Evolutionary conservation across 2,329 filamentous ascomycete genomes (phyloP), one percentile per base, ranked within the genome.

Genomic region (Chaetomium strumarium): DNA sequence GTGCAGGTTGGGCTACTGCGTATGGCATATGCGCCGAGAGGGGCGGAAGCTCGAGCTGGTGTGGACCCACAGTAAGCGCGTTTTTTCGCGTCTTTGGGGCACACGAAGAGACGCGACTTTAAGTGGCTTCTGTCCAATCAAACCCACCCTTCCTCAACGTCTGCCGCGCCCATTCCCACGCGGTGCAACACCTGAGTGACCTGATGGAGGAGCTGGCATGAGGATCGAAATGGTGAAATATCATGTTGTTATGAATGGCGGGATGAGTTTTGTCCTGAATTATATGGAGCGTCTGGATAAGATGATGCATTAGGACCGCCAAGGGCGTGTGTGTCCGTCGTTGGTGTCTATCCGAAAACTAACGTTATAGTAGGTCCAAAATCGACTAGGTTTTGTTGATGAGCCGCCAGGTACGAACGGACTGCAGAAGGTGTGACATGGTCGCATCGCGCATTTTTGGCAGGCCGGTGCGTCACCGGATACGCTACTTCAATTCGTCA

Each of bases 21-120:
- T n/a, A n/a, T n/a, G n/a, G n/a, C n/a, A n/a, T n/a, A 44, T 33
- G 14, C 10, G 16, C 17, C 30, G 45, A 36, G 40, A 40, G 45
- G 51, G 31, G 41, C 50, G 41, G 30, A 41, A 33, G 33, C 33
- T 38, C 29, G 37, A 49, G 17, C 36, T 29, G 16, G 40, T 5
- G 40, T n/a, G 17, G 42, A 36, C 11, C 10, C 36, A 40, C 31
- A 1, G 20, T 8, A 29, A 40, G 36, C 51, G 51, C 41, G 51
- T 46, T 53, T 53, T 53, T 53, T 53, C 51, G 51, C 51, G 51
- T 45, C 34, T 2, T 4, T 8, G 30, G 29, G 9, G 20, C 33
- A 24, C 36, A 33, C 29, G 29, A 2, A 1, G 16, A 43, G 20
- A 38, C 45, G 51, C 46, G 34, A 45, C 24, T 40, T 40, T 53